These are phyloP conservation scores for Pythium biforme DNA, from an alignment of 352 stramenopile species.

Conservation along the genomic window DNA sequence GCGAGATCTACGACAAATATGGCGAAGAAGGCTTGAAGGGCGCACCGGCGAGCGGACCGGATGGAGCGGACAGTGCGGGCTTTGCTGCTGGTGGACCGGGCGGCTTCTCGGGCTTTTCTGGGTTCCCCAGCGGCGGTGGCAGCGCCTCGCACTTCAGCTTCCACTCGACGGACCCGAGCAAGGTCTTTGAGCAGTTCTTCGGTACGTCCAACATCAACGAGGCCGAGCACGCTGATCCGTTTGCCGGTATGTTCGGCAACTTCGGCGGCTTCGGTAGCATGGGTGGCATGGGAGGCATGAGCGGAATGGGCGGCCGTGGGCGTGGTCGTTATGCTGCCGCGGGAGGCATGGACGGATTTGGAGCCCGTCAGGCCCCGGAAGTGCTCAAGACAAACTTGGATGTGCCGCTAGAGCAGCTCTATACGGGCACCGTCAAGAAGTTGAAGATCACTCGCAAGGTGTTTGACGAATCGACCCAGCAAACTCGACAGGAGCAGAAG, in stretches of 20 bases:
- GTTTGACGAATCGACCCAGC: slow-evolving; percentile 62
- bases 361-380: slow-evolving; percentile 38
- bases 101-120: slow-evolving; percentile 71
- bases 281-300: slow-evolving; percentile 33
- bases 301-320: slow-evolving; percentile 6
- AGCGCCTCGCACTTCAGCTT: slow-evolving; percentile 54
- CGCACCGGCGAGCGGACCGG: slow-evolving; percentile 26
- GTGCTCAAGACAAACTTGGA: slow-evolving; percentile 87
- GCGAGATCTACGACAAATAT: slow-evolving; percentile 92
- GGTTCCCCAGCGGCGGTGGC: slow-evolving; percentile 57
- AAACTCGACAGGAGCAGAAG: slow-evolving; percentile 94
- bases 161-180: slow-evolving; percentile 75
- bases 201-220: slow-evolving; percentile 80
- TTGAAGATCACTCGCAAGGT: slow-evolving; percentile 96
- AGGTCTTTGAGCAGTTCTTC: slow-evolving; percentile 92
- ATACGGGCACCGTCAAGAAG: slow-evolving; percentile 83
- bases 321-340: not conserved
- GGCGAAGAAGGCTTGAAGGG: slow-evolving; percentile 90
- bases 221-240: slow-evolving; percentile 66
- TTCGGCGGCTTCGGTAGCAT: slow-evolving; percentile 52
- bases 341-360: slow-evolving; percentile 45
- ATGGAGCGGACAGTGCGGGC: slow-evolving; percentile 20
- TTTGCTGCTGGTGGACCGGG: slow-evolving; percentile 26
- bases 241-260: slow-evolving; percentile 66
- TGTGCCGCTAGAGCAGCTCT: slow-evolving; percentile 90